Conservation (phyloP, 352 stramenopile genomes). For the Pilasporangium apinafurcum region DNA sequence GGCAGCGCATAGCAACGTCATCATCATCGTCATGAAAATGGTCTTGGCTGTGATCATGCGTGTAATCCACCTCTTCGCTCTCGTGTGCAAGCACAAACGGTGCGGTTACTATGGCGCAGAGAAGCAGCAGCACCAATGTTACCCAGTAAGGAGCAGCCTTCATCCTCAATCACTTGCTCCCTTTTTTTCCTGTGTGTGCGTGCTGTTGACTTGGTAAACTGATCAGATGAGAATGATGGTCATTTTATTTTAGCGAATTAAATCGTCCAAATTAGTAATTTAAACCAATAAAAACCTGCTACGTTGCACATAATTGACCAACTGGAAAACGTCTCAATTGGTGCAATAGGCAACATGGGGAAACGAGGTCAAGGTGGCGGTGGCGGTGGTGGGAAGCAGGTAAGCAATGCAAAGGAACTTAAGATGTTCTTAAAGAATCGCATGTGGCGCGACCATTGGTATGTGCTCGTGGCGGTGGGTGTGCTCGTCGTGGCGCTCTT, state of each 20-base stretch:
- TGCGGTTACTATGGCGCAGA: too few species aligned
- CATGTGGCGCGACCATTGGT: conserved; percentile 78
- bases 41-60: too few species aligned
- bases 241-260: too few species aligned
- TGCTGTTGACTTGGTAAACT: too few species aligned
- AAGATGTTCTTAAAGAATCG: conserved; percentile 80
- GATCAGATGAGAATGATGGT: too few species aligned
- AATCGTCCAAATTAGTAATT: too few species aligned
- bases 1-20: conserved; percentile 56
- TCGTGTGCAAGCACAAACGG: too few species aligned
- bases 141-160: too few species aligned
- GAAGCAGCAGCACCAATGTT: too few species aligned
- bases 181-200: too few species aligned
- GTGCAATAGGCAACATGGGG: conserved; percentile 16
- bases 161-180: too few species aligned
- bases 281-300: neutral
- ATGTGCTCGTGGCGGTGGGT: conserved; percentile 35
- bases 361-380: conserved; percentile 21
- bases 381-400: conserved; percentile 14
- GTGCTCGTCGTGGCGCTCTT: conserved; percentile 62
- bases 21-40: conserved; percentile 16
- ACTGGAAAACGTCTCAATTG: too few species aligned
- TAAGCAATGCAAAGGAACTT: conserved; percentile 63
- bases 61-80: neutral
- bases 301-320: neutral